These are phyloP conservation scores for Phoma sp. DNA, from an alignment of 2,329 filamentous ascomycete species.

Conservation along the genomic window DNA sequence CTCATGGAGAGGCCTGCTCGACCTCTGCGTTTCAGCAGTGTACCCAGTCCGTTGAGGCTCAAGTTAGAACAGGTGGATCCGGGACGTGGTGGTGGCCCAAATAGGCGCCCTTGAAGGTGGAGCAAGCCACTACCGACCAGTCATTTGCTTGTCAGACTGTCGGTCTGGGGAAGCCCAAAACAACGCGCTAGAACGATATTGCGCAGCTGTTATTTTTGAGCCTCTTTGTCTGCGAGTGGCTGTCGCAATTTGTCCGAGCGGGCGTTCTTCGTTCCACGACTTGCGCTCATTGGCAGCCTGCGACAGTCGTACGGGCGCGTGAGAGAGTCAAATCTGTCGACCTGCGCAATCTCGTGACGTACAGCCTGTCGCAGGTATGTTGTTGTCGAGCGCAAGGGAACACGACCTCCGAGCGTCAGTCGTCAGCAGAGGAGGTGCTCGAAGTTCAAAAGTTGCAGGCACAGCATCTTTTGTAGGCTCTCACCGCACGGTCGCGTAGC, in stretches of 20 bases:
- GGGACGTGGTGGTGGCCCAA: conserved; percentile 41
- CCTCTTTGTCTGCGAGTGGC: conserved; percentile 38
- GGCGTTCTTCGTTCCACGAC: conserved; percentile 45
- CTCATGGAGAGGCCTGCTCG: conserved; percentile 47
- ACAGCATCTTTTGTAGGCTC: conserved; percentile 42
- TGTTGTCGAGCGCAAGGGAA: conserved; percentile 49
- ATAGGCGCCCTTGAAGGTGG: conserved; percentile 48
- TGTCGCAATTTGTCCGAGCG: conserved; percentile 38
- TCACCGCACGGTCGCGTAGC: conserved; percentile 32
- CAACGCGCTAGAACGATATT: conserved; percentile 39
- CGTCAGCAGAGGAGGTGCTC: conserved; percentile 47
- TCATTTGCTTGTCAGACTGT: conserved; percentile 44
- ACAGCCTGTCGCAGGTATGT: conserved; percentile 29
- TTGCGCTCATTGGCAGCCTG: conserved; percentile 43
- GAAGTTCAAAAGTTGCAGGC: conserved; percentile 29
- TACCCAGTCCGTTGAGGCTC: conserved; percentile 52
- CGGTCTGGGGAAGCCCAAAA: conserved; percentile 45
- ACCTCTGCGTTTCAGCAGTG: conserved; percentile 50
- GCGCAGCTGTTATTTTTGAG: conserved; percentile 38
- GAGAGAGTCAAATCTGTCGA: conserved; percentile 28
- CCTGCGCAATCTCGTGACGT: conserved; percentile 35
- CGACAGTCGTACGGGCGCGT: conserved; percentile 31
- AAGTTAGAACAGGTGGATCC: conserved; percentile 48
- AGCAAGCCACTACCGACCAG: conserved; percentile 46
- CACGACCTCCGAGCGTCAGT: conserved; percentile 43